A percentile compares a stretch with the other conserved stretches of the same genome.
Conservation (phyloP, 164 flowering plant genomes). For the Tinospora cordifolia region DNA sequence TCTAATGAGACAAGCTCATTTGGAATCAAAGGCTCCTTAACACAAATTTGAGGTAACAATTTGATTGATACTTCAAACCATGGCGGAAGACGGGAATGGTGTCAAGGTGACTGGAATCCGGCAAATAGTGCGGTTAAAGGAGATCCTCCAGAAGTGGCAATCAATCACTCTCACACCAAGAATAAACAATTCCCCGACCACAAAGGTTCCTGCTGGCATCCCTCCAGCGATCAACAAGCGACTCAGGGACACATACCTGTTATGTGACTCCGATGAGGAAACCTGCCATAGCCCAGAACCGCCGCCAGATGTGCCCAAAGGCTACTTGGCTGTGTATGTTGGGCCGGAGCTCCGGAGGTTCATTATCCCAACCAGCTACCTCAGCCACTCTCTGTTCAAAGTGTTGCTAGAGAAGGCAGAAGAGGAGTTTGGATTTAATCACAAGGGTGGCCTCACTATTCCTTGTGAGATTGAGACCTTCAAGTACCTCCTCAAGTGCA, state of each 20-base stretch:
- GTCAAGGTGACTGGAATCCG: constrained; percentile 59
- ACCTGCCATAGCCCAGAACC: constrained; percentile 58
- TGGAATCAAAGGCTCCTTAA: constrained; percentile 5
- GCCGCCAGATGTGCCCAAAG: constrained; percentile 73
- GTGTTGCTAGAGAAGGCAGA: constrained; percentile 72
- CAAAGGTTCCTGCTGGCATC: constrained; percentile 30
- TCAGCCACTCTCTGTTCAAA: constrained; percentile 61
- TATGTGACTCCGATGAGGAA: constrained; percentile 79
- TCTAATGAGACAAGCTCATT: constrained; percentile 19
- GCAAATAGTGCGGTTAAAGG: constrained; percentile 74
- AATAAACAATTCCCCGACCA: constrained; percentile 2
- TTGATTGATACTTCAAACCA: constrained; percentile 15
- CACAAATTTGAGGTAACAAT: constrained; percentile 9
- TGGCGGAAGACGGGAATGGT: constrained; percentile 45
- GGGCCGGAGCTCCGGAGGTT: constrained; percentile 89
- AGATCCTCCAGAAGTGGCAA: constrained; percentile 73
- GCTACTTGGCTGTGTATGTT: constrained; percentile 83
- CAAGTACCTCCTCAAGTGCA: constrained; percentile 70
- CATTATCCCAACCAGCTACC: constrained; percentile 75
- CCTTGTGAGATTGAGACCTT: constrained; percentile 92
- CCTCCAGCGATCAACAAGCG: constrained; percentile 47
- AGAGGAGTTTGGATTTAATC: constrained; percentile 89
- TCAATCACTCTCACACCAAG: constrained; percentile 37
- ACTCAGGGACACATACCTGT: constrained; percentile 21
- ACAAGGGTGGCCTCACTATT: constrained; percentile 67